A percentile compares a stretch with the other conserved stretches of the same genome.
phyloP scores from a whole-genome alignment of 2,329 filamentous ascomycete species.

The Fonsecaea multimorphosa region DNA sequence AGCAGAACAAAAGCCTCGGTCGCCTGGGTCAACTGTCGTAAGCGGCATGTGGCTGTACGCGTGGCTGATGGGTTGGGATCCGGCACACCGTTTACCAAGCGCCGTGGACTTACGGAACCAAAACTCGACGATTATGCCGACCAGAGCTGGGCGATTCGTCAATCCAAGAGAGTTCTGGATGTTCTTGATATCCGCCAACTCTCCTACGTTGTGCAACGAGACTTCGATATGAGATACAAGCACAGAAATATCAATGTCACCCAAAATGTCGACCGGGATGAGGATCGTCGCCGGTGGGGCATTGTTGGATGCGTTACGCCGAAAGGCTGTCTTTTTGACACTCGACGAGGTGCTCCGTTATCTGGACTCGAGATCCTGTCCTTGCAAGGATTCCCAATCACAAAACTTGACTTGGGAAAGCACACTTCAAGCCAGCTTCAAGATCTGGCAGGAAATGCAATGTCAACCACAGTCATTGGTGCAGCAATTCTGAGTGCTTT shows the following conservation, averaged over 20 bases:
- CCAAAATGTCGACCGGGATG: slow-evolving; percentile 72
- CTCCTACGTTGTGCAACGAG: slow-evolving; percentile 51
- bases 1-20: slow-evolving; percentile 48
- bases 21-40: slow-evolving; percentile 64
- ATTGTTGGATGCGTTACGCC: slow-evolving; percentile 73
- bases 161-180: slow-evolving; percentile 68
- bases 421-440: slow-evolving; percentile 68
- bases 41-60: slow-evolving; percentile 65
- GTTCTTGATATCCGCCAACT: slow-evolving; percentile 68
- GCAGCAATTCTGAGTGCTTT: slow-evolving; percentile 66
- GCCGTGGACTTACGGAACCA: slow-evolving; percentile 61
- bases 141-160: slow-evolving; percentile 55
- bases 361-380: slow-evolving; percentile 67
- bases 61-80: slow-evolving; percentile 58
- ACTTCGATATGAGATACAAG: slow-evolving; percentile 66
- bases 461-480: slow-evolving; percentile 75
- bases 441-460: slow-evolving; percentile 78
- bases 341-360: slow-evolving; percentile 65
- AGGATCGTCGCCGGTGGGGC: slow-evolving; percentile 58
- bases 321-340: slow-evolving; percentile 65
- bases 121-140: slow-evolving; percentile 63
- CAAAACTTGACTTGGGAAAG: slow-evolving; percentile 66
- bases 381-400: slow-evolving; percentile 71
- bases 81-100: slow-evolving; percentile 64
- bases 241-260: slow-evolving; percentile 66